Evolutionary conservation across 139 green algal species (phyloP).

Genomic region (Tetradesmus obliquus): DNA sequence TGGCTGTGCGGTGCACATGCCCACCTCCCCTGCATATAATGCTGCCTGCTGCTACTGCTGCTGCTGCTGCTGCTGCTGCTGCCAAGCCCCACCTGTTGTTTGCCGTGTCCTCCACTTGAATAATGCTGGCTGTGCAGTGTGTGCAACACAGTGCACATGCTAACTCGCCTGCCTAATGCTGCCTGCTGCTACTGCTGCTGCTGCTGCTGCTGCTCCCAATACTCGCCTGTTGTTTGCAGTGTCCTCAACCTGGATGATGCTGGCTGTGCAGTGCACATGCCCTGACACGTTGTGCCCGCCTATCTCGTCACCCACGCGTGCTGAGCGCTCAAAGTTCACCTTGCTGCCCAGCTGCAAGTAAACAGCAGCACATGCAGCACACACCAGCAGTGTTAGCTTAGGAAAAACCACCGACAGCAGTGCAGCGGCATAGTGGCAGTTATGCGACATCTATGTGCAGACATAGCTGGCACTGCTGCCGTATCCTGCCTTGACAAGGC

Average conservation of each 20-base stretch:
- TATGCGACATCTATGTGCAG: not conserved
- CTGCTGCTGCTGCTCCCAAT: not conserved
- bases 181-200: not conserved
- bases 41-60: not conserved
- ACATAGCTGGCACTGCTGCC: not conserved
- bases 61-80: too few species aligned
- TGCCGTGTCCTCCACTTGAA: conserved; percentile 64
- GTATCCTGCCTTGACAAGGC: not conserved
- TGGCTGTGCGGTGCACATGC: not conserved
- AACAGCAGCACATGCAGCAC: not conserved
- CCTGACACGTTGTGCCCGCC: conserved; percentile 94
- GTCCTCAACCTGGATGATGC: conserved; percentile 62
- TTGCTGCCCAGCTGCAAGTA: conserved; percentile 47
- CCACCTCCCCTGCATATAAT: too few species aligned
- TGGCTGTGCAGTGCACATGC: conserved; percentile 88
- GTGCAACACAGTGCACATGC: conserved; percentile 93
- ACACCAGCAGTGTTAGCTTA: not conserved
- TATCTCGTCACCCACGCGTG: conserved; percentile 92
- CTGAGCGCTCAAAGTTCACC: conserved; percentile 93
- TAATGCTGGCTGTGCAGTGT: conserved; percentile 79
- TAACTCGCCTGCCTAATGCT: not conserved
- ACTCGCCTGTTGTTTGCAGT: conserved; percentile 78
- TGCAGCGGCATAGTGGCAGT: not conserved
- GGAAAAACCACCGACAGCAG: not conserved
- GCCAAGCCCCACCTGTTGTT: conserved; percentile 73